Evolutionary conservation across 306 rosid species (phyloP).

Genomic region (Erythrophleum fordii): DNA sequence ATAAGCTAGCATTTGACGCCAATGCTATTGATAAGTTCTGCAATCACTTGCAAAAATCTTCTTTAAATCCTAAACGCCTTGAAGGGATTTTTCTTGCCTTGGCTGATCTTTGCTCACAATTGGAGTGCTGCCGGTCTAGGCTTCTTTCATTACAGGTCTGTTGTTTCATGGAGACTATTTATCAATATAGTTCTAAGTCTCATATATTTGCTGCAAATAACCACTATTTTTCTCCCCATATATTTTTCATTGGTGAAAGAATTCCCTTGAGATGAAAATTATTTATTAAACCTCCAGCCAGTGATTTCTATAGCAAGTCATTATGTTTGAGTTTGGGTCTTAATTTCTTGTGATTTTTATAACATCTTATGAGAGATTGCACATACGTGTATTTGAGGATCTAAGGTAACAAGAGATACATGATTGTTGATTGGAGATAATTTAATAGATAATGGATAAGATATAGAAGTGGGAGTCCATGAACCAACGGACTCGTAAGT

Average conservation of each 20-base stretch:
- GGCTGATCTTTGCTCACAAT: constrained; percentile 87
- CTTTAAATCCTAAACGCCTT: constrained; percentile 65
- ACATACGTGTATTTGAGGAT: not conserved
- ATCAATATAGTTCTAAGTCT: not conserved
- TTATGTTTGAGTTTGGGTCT: constrained; percentile 13
- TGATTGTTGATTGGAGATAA: constrained; percentile 4
- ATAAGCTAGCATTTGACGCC: constrained; percentile 90
- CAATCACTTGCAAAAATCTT: constrained; percentile 64
- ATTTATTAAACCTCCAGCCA: not conserved
- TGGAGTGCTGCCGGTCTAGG: constrained; percentile 91
- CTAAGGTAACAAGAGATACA: not conserved
- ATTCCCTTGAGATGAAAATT: constrained; percentile 1
- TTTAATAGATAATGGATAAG: constrained; percentile 12
- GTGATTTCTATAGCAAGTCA: constrained; percentile 29
- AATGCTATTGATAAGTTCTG: constrained; percentile 85
- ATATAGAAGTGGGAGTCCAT: constrained; percentile 2
- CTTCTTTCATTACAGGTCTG: constrained; percentile 84
- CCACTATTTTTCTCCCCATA: not conserved
- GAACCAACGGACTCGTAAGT: not conserved
- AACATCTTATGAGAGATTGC: not conserved
- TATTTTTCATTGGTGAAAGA: constrained; percentile 18
- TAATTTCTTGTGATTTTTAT: constrained; percentile 9
- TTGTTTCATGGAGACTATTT: constrained; percentile 32
- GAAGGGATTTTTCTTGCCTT: constrained; percentile 82
- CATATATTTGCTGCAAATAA: constrained; percentile 1